These are phyloP conservation scores for Astrocystis sublimbata DNA, from an alignment of 495 filamentous ascomycete species.

Conservation along the genomic window DNA sequence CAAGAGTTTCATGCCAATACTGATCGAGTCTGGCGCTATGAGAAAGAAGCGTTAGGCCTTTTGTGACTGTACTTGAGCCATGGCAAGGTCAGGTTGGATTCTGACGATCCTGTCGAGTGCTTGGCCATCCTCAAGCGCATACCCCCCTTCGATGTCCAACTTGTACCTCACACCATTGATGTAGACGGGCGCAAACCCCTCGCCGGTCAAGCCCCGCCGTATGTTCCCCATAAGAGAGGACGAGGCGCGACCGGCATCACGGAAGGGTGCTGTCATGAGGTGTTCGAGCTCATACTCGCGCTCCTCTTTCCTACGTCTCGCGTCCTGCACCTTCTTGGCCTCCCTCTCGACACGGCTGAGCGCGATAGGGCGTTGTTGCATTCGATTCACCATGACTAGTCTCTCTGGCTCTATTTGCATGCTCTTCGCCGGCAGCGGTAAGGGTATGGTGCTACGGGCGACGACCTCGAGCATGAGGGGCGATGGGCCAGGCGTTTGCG, in stretches of 20 bases:
- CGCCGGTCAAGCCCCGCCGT: conserved; percentile 43
- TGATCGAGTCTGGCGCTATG: background rate
- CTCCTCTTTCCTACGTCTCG: conserved; percentile 33
- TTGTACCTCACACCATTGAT: conserved; percentile 45
- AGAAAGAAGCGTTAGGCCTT: background rate
- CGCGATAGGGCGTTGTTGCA: conserved; percentile 34
- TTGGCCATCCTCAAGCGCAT: conserved; percentile 51
- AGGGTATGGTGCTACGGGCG: conserved; percentile 27
- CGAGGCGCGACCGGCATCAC: conserved; percentile 38
- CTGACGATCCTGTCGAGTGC: conserved; percentile 51
- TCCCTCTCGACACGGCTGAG: conserved; percentile 28
- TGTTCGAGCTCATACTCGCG: conserved; percentile 47
- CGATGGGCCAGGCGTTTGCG: background rate
- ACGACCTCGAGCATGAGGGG: conserved; percentile 39
- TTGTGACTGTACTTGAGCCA: conserved; percentile 6
- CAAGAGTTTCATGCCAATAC: background rate
- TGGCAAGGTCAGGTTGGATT: conserved; percentile 21
- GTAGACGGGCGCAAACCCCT: conserved; percentile 48
- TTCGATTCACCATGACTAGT: conserved; percentile 37
- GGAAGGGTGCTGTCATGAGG: conserved; percentile 53
- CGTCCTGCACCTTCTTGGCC: conserved; percentile 26
- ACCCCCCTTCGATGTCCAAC: conserved; percentile 51
- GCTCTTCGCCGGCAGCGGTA: conserved; percentile 40
- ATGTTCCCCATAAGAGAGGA: conserved; percentile 33
- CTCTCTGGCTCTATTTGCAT: conserved; percentile 34